Percentiles rank a stretch among this genome's conserved stretches.
These are phyloP conservation scores for Aspergillus carlsbadensis DNA, from an alignment of 495 filamentous ascomycete genomes.

Conservation along the genomic window DNA sequence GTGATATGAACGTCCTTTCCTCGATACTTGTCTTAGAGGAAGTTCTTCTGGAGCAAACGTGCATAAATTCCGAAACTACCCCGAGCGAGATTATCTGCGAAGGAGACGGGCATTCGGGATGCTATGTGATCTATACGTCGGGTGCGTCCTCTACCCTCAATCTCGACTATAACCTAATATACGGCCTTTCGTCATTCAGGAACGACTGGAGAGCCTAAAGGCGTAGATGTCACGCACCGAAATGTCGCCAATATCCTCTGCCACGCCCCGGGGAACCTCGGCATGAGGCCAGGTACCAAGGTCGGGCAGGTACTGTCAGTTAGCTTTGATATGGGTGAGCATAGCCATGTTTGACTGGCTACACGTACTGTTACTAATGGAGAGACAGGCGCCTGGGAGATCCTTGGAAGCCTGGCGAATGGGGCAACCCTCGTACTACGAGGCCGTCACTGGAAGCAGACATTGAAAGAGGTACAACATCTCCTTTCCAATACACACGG, in stretches of 20 bases:
- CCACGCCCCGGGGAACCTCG: conserved; percentile 7
- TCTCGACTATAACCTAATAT: not conserved
- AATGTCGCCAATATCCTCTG: conserved; percentile 13
- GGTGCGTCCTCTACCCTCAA: not conserved
- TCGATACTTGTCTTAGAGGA: conserved; percentile 6
- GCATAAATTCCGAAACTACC: not conserved
- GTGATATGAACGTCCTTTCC: not conserved
- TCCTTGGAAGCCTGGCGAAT: conserved; percentile 5
- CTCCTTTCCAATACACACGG: not conserved
- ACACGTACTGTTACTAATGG: not conserved
- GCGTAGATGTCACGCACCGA: conserved; percentile 10
- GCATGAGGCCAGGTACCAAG: not conserved
- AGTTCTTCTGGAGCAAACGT: not conserved
- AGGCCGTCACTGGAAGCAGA: conserved; percentile 1
- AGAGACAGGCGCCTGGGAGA: conserved; percentile 8
- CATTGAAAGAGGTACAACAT: not conserved
- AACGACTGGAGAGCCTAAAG: conserved; percentile 9
- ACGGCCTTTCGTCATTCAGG: not conserved
- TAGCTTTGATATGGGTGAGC: conserved; percentile 14
- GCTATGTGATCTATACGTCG: conserved; percentile 12
- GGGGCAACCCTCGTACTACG: conserved; percentile 5
- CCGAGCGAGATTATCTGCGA: not conserved
- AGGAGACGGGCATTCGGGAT: conserved; percentile 1
- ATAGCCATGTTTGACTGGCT: not conserved
- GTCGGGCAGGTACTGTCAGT: conserved; percentile 10